Conservation (phyloP, 1,284 basidiomycete genomes). For the Cryptococcus sp. region DNA sequence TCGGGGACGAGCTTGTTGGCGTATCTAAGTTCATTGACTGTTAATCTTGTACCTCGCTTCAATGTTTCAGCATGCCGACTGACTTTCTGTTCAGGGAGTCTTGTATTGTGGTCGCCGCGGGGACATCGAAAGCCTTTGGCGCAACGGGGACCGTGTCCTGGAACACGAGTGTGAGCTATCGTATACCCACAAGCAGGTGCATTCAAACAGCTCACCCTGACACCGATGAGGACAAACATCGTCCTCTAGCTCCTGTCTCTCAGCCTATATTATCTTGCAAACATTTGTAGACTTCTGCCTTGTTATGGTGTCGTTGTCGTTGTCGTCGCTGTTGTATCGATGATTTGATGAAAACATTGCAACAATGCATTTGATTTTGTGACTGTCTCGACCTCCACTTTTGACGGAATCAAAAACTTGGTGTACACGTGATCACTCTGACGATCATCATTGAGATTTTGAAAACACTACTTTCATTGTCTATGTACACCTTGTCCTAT, state of each 20-base stretch:
- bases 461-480: neutral
- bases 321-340: neutral
- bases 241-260: conserved; percentile 1
- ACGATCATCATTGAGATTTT: neutral
- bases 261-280: conserved; percentile 4
- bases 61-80: neutral
- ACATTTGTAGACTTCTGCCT: neutral
- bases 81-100: conserved; percentile 53
- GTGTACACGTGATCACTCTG: conserved; percentile 1
- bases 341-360: neutral
- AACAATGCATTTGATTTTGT: neutral
- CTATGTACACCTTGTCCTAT: neutral
- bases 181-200: neutral
- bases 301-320: too few species aligned
- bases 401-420: neutral
- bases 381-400: conserved; percentile 8
- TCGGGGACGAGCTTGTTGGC: conserved; percentile 90
- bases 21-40: conserved; percentile 62
- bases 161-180: neutral
- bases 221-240: conserved; percentile 50
- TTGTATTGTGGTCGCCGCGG: conserved; percentile 45
- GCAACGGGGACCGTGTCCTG: conserved; percentile 54
- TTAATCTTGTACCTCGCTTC: neutral
- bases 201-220: conserved; percentile 43
- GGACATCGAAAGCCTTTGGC: conserved; percentile 48